Evolutionary conservation across 78 protist species (phyloP).

Genomic region (Dictyostelium intermedium): DNA sequence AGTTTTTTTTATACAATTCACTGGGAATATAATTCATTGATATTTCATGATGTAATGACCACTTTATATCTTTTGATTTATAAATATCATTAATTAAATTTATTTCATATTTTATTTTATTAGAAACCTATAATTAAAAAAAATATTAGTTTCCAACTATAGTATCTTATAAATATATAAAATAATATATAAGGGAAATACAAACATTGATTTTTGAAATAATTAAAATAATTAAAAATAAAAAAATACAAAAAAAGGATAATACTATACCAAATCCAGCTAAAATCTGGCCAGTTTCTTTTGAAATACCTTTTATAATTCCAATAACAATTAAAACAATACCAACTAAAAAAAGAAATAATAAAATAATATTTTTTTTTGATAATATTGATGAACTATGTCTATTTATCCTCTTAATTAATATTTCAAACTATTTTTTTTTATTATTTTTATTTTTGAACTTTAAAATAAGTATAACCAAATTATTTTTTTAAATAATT

Average conservation of each 20-base stretch:
- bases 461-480: too few species aligned
- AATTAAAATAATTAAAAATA: too few species aligned
- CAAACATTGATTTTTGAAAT: background rate
- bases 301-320: background rate
- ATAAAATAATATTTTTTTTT: too few species aligned
- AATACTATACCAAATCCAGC: background rate
- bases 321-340: background rate
- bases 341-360: background rate
- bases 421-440: background rate
- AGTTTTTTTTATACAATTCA: background rate
- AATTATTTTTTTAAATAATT: too few species aligned
- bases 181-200: too few species aligned
- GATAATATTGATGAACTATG: background rate
- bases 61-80: background rate
- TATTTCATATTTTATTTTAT: background rate
- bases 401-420: background rate
- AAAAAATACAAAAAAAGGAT: background rate
- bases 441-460: too few species aligned
- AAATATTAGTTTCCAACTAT: too few species aligned
- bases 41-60: background rate
- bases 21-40: too few species aligned
- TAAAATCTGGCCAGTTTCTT: background rate
- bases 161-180: too few species aligned
- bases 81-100: background rate
- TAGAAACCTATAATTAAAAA: background rate